phyloP scores from a whole-genome alignment of 331 rosid genomes.

The Erythrophleum ivorense region DNA sequence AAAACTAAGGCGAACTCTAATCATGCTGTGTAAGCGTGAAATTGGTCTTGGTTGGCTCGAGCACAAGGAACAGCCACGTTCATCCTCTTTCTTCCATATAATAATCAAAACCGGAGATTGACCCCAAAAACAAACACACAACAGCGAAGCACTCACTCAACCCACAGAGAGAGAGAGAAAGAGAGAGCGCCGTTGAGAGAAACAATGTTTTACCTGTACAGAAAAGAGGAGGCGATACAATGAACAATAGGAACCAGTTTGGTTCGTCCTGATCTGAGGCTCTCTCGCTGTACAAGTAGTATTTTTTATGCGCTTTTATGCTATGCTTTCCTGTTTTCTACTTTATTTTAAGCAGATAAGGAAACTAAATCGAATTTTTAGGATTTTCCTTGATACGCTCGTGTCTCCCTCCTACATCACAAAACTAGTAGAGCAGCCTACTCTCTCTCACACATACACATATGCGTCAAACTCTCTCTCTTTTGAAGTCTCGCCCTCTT shows the following conservation, averaged over 20 bases:
- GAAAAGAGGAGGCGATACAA: conserved; percentile 47
- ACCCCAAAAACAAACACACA: conserved; percentile 52
- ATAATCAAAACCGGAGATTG: conserved; percentile 64
- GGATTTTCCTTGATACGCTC: conserved; percentile 88
- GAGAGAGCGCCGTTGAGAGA: conserved; percentile 42
- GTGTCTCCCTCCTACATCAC: conserved; percentile 62
- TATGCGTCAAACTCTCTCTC: conserved; percentile 4
- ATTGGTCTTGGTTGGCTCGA: conserved; percentile 53
- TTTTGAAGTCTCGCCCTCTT: background rate
- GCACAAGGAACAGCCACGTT: conserved; percentile 92
- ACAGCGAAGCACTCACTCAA: conserved; percentile 64
- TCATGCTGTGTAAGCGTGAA: conserved; percentile 65
- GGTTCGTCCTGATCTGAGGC: conserved; percentile 46
- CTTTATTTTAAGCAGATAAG: conserved; percentile 48
- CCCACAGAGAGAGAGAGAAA: conserved; percentile 36
- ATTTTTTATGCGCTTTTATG: conserved; percentile 30
- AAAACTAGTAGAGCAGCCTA: conserved; percentile 34
- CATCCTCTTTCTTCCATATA: conserved; percentile 54
- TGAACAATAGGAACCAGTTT: conserved; percentile 44
- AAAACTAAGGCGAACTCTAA: conserved; percentile 48
- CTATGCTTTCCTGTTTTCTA: conserved; percentile 42
- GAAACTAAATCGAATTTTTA: conserved; percentile 70
- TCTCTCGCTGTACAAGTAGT: conserved; percentile 8
- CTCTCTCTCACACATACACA: conserved; percentile 28
- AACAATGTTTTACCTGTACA: conserved; percentile 52